Percentiles rank a stretch among this genome's conserved stretches.
phyloP scores from a whole-genome alignment of 805 yeast species.

The Phaffomyces thermotolerans region DNA sequence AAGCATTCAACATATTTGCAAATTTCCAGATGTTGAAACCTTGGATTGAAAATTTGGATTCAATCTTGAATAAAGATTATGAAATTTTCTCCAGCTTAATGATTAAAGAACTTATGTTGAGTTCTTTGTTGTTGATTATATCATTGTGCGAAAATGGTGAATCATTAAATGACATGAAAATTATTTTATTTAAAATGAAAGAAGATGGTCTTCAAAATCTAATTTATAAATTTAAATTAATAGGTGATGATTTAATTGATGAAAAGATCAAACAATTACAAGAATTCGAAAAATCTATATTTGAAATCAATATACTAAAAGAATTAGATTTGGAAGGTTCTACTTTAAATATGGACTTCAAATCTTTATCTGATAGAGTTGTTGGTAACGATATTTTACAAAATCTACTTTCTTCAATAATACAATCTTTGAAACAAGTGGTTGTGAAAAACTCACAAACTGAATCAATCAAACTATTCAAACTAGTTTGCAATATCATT shows the following conservation, averaged over 20 bases:
- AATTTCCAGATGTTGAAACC: conserved; percentile 14
- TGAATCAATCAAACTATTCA: conserved; percentile 40
- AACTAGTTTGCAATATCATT: conserved; percentile 44
- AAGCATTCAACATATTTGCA: conserved; percentile 16
- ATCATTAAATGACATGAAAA: conserved; percentile 21
- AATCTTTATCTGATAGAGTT: conserved; percentile 22
- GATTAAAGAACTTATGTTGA: conserved; percentile 15
- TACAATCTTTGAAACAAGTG: conserved; percentile 47
- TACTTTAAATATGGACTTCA: conserved; percentile 9
- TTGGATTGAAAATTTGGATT: conserved; percentile 14
- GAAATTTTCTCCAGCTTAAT: conserved; percentile 13
- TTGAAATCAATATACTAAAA: conserved; percentile 11
- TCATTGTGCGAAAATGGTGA: conserved; percentile 21
- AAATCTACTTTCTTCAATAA: conserved; percentile 53
- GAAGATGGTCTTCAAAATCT: conserved; percentile 32
- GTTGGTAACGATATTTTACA: conserved; percentile 48
- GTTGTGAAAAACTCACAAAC: conserved; percentile 37
- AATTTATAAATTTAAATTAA: conserved; percentile 29
- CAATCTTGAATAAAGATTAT: conserved; percentile 12
- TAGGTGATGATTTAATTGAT: conserved; percentile 31
- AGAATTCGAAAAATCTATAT: conserved; percentile 9
- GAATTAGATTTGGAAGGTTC: conserved; percentile 23
- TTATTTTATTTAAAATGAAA: conserved; percentile 25
- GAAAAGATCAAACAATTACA: conserved; percentile 19
- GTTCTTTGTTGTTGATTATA: conserved; percentile 17